These are phyloP conservation scores for Globisporangium cystogenes DNA, from an alignment of 352 stramenopile species.

Conservation along the genomic window DNA sequence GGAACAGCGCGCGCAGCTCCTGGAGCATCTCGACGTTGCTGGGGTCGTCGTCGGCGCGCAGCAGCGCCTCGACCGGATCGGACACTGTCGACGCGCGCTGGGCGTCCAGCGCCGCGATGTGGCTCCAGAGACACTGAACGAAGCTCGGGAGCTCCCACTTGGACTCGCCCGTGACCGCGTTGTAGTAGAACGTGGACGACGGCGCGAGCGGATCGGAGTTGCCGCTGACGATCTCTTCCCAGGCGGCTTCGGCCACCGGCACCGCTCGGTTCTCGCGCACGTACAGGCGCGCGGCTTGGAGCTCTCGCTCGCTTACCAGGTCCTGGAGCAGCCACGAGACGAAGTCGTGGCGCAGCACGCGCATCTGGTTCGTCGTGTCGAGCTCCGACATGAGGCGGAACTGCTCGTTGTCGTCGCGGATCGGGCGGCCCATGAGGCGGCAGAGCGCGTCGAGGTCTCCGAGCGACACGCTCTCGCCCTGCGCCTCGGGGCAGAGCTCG, in stretches of 20 bases:
- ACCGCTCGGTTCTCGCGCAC: slow-evolving; percentile 9
- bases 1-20: slow-evolving; percentile 44
- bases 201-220: slow-evolving; percentile 4
- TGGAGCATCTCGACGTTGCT: slow-evolving; percentile 26
- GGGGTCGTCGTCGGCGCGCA: slow-evolving; percentile 11
- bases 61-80: not conserved
- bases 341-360: slow-evolving; percentile 45
- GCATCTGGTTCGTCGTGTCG: slow-evolving; percentile 56
- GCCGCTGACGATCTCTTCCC: slow-evolving; percentile 34
- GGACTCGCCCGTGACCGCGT: slow-evolving; percentile 44
- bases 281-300: slow-evolving; percentile 7
- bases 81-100: slow-evolving; percentile 3
- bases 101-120: slow-evolving; percentile 19
- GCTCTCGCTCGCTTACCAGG: slow-evolving; percentile 20
- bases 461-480: slow-evolving; percentile 29
- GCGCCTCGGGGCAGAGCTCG: slow-evolving; percentile 24
- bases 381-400: slow-evolving; percentile 41
- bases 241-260: slow-evolving; percentile 22
- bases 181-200: slow-evolving; percentile 42
- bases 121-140: slow-evolving; percentile 23
- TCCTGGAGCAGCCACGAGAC: slow-evolving; percentile 45
- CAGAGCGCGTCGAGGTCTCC: slow-evolving; percentile 48
- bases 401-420: slow-evolving; percentile 41
- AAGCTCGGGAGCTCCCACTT: slow-evolving; percentile 42
- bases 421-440: slow-evolving; percentile 22